These are phyloP conservation scores for Podospora anserina DNA, from an alignment of 495 filamentous ascomycete genomes.

Conservation along the genomic window DNA sequence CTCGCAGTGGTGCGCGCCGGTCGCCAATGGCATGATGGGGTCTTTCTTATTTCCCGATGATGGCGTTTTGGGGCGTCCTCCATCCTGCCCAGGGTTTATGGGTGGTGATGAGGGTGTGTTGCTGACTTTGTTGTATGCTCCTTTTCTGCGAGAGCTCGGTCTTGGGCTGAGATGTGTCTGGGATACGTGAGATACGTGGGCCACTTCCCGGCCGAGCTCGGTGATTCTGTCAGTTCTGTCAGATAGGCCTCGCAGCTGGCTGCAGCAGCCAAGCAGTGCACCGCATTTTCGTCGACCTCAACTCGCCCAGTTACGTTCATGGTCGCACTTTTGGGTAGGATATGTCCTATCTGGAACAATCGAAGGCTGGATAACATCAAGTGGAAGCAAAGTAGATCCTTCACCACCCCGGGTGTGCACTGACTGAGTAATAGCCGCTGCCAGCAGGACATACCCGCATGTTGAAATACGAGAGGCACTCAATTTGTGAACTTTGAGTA, in stretches of 20 bases:
- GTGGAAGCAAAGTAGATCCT: no score
- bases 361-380: not conserved
- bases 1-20: not conserved
- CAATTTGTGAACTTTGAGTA: not conserved
- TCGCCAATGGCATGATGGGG: not conserved
- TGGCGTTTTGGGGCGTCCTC: not conserved
- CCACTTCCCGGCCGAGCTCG: constrained; percentile 6
- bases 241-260: not conserved
- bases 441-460: not conserved
- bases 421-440: not conserved
- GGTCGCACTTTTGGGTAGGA: not conserved
- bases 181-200: constrained; percentile 10
- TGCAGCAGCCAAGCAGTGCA: constrained; percentile 2
- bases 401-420: not conserved
- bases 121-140: not conserved
- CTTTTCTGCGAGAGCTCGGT: not conserved
- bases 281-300: not conserved
- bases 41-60: not conserved
- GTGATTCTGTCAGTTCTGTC: constrained; percentile 9
- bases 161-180: constrained; percentile 6
- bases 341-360: not conserved
- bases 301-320: not conserved
- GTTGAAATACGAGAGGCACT: not conserved
- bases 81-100: not conserved
- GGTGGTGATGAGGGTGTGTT: not conserved